Conservation (phyloP, 2,329 filamentous ascomycete species). For the Fusarium musae region DNA sequence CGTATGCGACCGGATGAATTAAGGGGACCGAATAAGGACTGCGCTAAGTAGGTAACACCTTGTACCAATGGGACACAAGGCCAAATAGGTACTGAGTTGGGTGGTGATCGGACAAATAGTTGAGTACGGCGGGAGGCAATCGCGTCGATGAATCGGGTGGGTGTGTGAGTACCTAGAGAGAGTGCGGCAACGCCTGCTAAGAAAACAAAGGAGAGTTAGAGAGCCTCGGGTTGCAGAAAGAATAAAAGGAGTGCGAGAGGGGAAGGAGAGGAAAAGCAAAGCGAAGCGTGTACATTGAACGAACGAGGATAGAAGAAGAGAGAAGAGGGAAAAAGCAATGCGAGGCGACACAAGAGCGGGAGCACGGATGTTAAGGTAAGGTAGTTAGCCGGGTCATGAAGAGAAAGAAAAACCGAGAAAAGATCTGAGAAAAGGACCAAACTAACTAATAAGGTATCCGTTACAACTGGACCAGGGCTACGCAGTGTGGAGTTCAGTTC, state of each 20-base stretch:
- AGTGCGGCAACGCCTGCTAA: not conserved
- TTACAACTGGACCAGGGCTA: not conserved
- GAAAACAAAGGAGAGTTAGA: not conserved
- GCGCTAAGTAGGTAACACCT: not conserved
- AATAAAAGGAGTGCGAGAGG: not conserved
- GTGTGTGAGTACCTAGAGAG: not conserved
- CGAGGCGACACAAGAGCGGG: constrained; percentile 20
- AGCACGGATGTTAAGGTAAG: constrained; percentile 1
- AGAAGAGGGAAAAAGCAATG: constrained; percentile 10
- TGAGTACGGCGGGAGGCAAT: not conserved
- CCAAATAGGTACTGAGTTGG: not conserved
- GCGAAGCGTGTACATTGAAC: not conserved
- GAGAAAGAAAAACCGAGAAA: not conserved
- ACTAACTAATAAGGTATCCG: not conserved
- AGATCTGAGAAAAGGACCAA: not conserved
- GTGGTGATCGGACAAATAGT: not conserved
- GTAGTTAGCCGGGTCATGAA: not conserved
- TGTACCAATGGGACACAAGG: not conserved
- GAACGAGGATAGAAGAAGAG: not conserved
- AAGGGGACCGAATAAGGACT: not conserved
- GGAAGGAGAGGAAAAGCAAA: not conserved
- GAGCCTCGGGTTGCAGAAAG: not conserved
- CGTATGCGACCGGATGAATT: not conserved
- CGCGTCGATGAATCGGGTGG: not conserved
- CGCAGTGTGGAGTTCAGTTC: not conserved